Percentiles rank a stretch among this genome's conserved stretches.
Conservation (phyloP, 768 basidiomycete genomes). For the Mycena filopes region DNA sequence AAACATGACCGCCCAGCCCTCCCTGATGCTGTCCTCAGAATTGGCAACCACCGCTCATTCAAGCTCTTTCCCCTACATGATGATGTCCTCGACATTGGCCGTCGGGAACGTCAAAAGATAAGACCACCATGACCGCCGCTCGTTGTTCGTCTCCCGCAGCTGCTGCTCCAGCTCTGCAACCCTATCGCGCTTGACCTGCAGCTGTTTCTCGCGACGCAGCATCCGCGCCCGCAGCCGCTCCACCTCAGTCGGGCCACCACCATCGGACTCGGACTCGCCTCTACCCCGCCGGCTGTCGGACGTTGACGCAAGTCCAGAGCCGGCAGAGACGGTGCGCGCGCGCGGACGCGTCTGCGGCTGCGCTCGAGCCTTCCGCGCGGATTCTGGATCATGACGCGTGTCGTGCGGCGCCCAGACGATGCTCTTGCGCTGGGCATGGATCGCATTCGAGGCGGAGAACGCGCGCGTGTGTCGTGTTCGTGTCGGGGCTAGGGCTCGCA, state of each 20-base stretch:
- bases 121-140: neutral
- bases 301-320: constrained; percentile 5
- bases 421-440: constrained; percentile 15
- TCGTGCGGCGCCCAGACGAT: constrained; percentile 26
- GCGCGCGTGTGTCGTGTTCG: neutral
- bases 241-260: constrained; percentile 11
- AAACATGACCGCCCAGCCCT: neutral
- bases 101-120: no score
- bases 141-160: neutral
- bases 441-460: neutral
- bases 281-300: neutral
- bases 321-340: constrained; percentile 3
- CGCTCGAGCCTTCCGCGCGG: neutral
- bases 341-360: neutral
- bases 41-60: no score
- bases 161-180: neutral
- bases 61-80: no score
- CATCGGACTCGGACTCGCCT: neutral
- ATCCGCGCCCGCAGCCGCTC: neutral
- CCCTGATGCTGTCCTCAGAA: neutral
- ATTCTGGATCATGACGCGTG: neutral
- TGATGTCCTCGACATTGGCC: neutral
- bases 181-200: constrained; percentile 3
- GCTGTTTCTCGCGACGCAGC: constrained; percentile 3
- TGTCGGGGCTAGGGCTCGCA: no score